Evolutionary conservation across 768 basidiomycete genomes (phyloP), one percentile per base, ranked within the genome.

Genomic region (Favolaschia claudopus): DNA sequence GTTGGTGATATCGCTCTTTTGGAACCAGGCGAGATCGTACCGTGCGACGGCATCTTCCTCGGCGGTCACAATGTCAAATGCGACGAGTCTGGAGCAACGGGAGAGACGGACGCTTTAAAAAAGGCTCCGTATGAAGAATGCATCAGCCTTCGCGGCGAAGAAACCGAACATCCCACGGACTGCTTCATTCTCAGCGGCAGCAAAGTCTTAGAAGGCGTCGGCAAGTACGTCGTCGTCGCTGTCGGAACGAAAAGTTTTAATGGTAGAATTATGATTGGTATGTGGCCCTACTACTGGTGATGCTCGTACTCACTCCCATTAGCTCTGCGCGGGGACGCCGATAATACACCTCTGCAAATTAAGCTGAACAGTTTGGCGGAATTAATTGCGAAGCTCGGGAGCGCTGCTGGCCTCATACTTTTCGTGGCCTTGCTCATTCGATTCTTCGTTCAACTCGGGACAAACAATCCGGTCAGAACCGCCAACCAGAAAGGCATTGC

Each of bases 221-320:
- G 97, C 25, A 83, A 80, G 56, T 99, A 99, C 68, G 89, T 99
- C 45, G 87, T 98, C 47, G 91, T 97, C 47, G 89, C 94, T 3
- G 94, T 99, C 45, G 97, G 97, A 12, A 86, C 85, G 13, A 92
- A 89, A 76, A 93, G 91, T 65, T 99, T 98, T 76, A 95, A 98
- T 70, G 97, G 97, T 36, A 86, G 95, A 40, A 95, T 98, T 68
- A 95, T 99, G 93, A 96, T 96, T 89, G 91, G 95, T 96, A 68
- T 32, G 89, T 77, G 17, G 19, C 58, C 37, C 54, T 49, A n/a
- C 50, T 34, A 43, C 27, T 40, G 54, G 43, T 7, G 45, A 20
- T 25, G 22, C 24, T 22, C 56, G 15, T 17, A 42, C 37, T 50
- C 51, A 44, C 32, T 52, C 8, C 34, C 45, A 24, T 38, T 58